Evolutionary conservation across 441 rosid genomes (phyloP), one percentile per base, ranked within the genome.

Genomic region (Cnidoscolus chayamansa): DNA sequence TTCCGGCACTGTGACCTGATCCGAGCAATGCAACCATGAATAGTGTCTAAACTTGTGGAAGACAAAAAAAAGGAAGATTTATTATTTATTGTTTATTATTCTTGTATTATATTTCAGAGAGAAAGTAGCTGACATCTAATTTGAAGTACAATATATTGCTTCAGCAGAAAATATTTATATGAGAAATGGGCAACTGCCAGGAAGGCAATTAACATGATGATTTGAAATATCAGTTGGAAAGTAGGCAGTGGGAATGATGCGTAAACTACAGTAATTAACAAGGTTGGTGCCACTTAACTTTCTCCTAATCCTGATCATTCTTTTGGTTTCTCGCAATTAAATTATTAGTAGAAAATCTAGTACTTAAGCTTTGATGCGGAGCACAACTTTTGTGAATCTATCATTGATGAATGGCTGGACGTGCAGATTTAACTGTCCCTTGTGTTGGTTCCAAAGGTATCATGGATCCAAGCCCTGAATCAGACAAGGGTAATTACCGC

Each of bases 291-390:
- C 72, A 94, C 98, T 89, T 92, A 91, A 87, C 75, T 71, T 75
- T 83, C 92, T 87, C 92, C 99, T 92, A 90, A 88, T 78, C 79
- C 73, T 68, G 75, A 81, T 88, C 97, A 87, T 86, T 87, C 96
- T 81, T 89, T 92, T 81, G 77, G 83, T 80, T 84, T 82, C 77
- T 76, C 68, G 73, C 69, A 67, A 80, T 90, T 82, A 73, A 82
- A 76, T 82, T 87, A 88, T 79, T 47, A 58, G 70, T 65, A 31
- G 17, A 66, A 74, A 78, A 25, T 72, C 70, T 77, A 71, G 89
- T 91, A 90, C 86, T 86, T 90, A 89, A 82, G 76, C 90, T 48
- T 80, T n/a, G 53, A 32, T 32, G 7, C 58, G 0, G 50, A 32
- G 17, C 3, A 37, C 69, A 59, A 62, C 56, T 72, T 58, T 71